Base-by-base conservation (phyloP, 1,284 basidiomycete genomes). In the Tremellales sp. region DNA sequence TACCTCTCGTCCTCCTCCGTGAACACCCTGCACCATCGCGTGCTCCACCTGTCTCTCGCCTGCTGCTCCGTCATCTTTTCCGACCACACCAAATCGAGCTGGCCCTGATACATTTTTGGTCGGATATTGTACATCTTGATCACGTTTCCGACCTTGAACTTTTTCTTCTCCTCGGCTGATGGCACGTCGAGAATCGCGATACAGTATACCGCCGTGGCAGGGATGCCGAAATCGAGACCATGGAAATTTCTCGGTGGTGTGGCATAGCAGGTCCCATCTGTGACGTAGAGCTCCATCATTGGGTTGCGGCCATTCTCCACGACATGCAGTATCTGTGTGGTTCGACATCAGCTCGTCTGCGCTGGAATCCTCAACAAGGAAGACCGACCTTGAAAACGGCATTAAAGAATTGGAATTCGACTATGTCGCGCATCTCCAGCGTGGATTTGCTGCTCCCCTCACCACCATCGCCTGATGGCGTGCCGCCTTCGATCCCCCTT, bases 21-120 rank as follows among this genome's bases (percentile, higher is more conserved):
- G 8, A 66, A n/a, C 3, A 49, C 7, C 2, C 13, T 39, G 24
- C 33, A 43, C 16, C 19, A 36, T 40, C 50, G 39, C 27, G 28
- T 13, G 13, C 48, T 57, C 60, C 60, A 66, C 1, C 63, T 61
- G 18, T 35, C 26, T 3, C 19, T 31, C 18, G 13, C 27, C 40
- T 64, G 61, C 18, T 60, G 47, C 14, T 43, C 21, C 9, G 59
- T 63, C 16, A 60, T 43, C 21, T 42, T 45, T 25, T 70, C 58
- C 8, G 53, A 54, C 66, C 66, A 70, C 2, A 36, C 55, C 32
- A 65, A 43, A 39, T 68, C 64, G 25, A 70, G 31, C 16, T 55
- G 47, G 0, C 45, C 56, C 5, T 43, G 29, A 43, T 54, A 54
- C 22, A 38, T 16, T 35, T 61, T 57, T 24, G 40, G 43, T 7